Conservation (phyloP, 2,329 filamentous ascomycete genomes). For the Capronia epimyces region DNA sequence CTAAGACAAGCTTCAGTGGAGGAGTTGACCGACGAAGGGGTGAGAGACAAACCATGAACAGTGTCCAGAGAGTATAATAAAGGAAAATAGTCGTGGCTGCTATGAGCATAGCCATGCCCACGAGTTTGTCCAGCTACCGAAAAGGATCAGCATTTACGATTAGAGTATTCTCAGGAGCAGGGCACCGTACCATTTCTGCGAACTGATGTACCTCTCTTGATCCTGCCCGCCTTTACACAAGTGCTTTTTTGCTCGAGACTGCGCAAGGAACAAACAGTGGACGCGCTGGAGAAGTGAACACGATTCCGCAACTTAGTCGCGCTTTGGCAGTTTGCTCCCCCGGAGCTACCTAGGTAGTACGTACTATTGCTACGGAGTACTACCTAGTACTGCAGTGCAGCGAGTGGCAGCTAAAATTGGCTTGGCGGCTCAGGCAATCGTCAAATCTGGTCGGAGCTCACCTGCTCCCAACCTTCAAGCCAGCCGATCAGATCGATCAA, state of each 20-base stretch:
- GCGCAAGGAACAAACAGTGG: background rate
- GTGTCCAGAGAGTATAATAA: constrained; percentile 97
- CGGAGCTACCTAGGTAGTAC: no score
- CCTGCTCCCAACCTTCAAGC: no score
- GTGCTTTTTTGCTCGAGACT: background rate
- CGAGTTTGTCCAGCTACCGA: constrained; percentile 78
- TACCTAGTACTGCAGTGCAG: background rate
- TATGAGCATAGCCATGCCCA: constrained; percentile 70
- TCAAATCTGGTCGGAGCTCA: no score
- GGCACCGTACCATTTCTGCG: constrained; percentile 14
- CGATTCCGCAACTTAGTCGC: constrained; percentile 16
- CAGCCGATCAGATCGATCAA: no score
- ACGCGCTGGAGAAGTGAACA: constrained; percentile 17
- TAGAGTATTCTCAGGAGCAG: background rate
- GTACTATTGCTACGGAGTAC: no score
- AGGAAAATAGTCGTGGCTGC: constrained; percentile 67
- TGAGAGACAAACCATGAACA: constrained; percentile 71
- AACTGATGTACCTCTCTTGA: background rate
- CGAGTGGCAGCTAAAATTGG: background rate
- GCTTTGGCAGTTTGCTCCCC: constrained; percentile 5
- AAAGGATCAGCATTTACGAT: constrained; percentile 3
- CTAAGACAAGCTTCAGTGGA: constrained; percentile 44
- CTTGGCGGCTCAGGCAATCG: no score
- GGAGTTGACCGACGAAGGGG: background rate
- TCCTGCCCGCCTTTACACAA: background rate